Evolutionary conservation across 108 stramenopile species (phyloP).

Genomic region (Cyclotella sp.): DNA sequence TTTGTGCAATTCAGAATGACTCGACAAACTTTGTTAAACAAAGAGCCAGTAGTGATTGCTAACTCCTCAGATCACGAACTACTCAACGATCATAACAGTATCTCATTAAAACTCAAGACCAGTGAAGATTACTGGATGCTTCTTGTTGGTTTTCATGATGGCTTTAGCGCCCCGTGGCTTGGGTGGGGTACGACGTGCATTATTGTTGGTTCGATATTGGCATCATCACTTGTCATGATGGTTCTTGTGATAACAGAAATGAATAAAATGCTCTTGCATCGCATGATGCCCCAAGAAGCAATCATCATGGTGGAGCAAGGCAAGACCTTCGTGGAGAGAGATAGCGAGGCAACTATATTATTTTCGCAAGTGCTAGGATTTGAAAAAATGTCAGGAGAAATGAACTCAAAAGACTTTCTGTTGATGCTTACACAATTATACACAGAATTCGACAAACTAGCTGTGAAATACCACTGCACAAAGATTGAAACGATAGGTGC

Average conservation of each 20-base stretch:
- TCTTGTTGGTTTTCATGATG: not conserved
- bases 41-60: not conserved
- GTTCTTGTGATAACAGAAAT: not conserved
- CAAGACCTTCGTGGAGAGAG: not conserved
- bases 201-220: not conserved
- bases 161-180: not conserved
- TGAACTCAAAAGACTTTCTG: not conserved
- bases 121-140: not conserved
- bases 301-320: not conserved
- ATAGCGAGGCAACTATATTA: not conserved
- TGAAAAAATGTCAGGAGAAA: not conserved
- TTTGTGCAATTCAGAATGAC: not conserved
- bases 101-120: not conserved
- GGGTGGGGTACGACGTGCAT: not conserved
- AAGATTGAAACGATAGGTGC: constrained; percentile 1
- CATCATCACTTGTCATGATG: constrained; percentile 1
- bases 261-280: constrained; percentile 1
- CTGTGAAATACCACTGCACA: not conserved
- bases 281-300: not conserved
- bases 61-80: constrained; percentile 1
- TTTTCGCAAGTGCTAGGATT: not conserved
- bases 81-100: not conserved
- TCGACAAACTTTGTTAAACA: not conserved
- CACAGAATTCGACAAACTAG: not conserved
- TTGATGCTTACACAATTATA: not conserved